Evolutionary conservation across 2,329 filamentous ascomycete species (phyloP), one percentile per base, ranked within the genome.

Genomic region (Alternaria viburni): DNA sequence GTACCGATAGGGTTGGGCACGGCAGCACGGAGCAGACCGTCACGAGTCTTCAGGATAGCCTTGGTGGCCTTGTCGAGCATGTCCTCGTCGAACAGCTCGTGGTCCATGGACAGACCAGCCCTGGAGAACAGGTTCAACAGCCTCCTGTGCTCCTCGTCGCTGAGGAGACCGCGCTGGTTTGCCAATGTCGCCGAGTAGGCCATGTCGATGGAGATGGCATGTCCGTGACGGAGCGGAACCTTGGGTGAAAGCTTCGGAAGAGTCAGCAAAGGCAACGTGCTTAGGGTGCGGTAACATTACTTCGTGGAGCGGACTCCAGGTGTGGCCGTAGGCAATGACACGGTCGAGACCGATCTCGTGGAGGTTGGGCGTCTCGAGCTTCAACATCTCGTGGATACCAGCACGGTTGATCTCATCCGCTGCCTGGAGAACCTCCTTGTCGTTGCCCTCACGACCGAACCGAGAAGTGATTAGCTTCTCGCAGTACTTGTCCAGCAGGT

Each of bases 201-300:
- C 90, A 92, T 92, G 75, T 92, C 90, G 65, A 92, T 90, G 3
- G 88, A 90, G 69, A 92, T 92, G 68, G 90, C 90, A 73, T 92
- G 90, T 4, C 90, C 90, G 74, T 92, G 90, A 45, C 90, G 87
- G 46, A 92, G 85, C 1, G 90, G 90, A 0, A 88, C 88, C 54
- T 89, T 86, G 0, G 90, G 90, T 0, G 90, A 84, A 10, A 93
- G 85, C 78, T 92, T 50, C 6, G 5, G 17, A 6, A 45, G 32
- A 9, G 55, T 75, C 13, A 76, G 64, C 25, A 26, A 45, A 43
- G 15, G 17, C n/a, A 19, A 10, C 15, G 10, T 0, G 12, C 4
- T 51, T 6, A 21, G 15, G 21, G 19, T 15, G n/a, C 17, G 21
- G 5, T 6, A 19, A 13, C 43, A 70, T 64, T 68, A 76, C 74